Base-by-base conservation (phyloP, 768 basidiomycete species). In the Lenzites betulinus region DNA sequence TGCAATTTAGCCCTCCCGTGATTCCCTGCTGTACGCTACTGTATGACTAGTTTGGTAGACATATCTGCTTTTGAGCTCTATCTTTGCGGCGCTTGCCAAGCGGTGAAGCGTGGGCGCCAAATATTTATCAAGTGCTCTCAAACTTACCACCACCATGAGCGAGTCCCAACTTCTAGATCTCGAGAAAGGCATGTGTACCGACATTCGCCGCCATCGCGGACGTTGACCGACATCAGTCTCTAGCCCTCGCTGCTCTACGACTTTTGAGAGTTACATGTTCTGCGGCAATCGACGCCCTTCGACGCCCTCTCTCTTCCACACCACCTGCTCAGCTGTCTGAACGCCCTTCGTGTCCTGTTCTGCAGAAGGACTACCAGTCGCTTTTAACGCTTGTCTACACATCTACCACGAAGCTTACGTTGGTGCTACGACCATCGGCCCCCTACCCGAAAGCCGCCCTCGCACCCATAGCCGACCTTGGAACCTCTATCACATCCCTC, bases 331-430 rank as follows among this genome's bases (percentile, higher is more conserved):
- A 64, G 1, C 49, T 60, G 7, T 20, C 55, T 23, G 39, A 62
- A 1, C 18, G 50, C 4, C 66, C 69, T 12, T 3, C 66, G 3
- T 50, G 58, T 13, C 55, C 61, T 2, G 46, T 65, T 28, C 61
- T 70, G 9, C 67, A 62, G 42, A 68, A 69, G 48, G 71, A 73
- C 51, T 68, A 64, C 36, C 64, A 68, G 9, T 67, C 69, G 1
- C 67, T 71, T 2, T 57, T 73, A n/a, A 70, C 67, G 11, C 59
- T 73, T 6, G 49, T 71, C 13, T 71, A 73, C 58, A 66, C 70
- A 0, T 62, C 64, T 7, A 66, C 70, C 0, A 73, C 71, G 0
- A 73, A 73, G 41, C 26, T 70, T 12, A 58, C 71, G 0, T 59
- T 73, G 20, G 64, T 68, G 3, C 66, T 71, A 2, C 66, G 68